Evolutionary conservation across 495 filamentous ascomycete species (phyloP).

Genomic region (Daldinia decipiens): DNA sequence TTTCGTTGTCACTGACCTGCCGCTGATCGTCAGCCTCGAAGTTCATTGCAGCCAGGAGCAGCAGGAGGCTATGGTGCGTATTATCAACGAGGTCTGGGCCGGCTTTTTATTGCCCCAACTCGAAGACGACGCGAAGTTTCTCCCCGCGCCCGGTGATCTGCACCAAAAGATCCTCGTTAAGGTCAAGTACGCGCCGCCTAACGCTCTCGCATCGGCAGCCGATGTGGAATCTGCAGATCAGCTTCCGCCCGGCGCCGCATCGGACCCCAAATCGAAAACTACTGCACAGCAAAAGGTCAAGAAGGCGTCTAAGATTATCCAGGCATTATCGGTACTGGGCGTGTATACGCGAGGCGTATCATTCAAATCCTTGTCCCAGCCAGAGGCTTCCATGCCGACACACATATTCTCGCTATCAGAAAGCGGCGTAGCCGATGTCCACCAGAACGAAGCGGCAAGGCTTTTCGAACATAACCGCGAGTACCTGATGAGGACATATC

Average conservation of each 20-base stretch:
- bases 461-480: constrained; percentile 85
- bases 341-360: constrained; percentile 84
- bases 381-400: constrained; percentile 74
- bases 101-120: constrained; percentile 71
- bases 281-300: constrained; percentile 49
- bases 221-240: constrained; percentile 34
- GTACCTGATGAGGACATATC: constrained; percentile 89
- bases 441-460: constrained; percentile 65
- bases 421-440: constrained; percentile 74
- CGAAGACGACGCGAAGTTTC: constrained; percentile 56
- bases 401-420: constrained; percentile 92
- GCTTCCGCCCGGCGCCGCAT: constrained; percentile 24
- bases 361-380: constrained; percentile 73
- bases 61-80: constrained; percentile 88
- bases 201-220: constrained; percentile 46
- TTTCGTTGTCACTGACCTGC: constrained; percentile 76
- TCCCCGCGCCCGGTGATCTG: constrained; percentile 74
- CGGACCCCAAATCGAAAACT: constrained; percentile 35
- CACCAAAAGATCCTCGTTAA: constrained; percentile 88
- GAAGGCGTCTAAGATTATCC: constrained; percentile 74
- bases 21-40: constrained; percentile 89
- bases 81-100: constrained; percentile 83
- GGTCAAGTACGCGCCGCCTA: constrained; percentile 75
- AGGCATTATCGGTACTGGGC: constrained; percentile 76
- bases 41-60: constrained; percentile 82